Conservation (phyloP, 768 basidiomycete genomes). For the Tylopilus vinaceipallidus region DNA sequence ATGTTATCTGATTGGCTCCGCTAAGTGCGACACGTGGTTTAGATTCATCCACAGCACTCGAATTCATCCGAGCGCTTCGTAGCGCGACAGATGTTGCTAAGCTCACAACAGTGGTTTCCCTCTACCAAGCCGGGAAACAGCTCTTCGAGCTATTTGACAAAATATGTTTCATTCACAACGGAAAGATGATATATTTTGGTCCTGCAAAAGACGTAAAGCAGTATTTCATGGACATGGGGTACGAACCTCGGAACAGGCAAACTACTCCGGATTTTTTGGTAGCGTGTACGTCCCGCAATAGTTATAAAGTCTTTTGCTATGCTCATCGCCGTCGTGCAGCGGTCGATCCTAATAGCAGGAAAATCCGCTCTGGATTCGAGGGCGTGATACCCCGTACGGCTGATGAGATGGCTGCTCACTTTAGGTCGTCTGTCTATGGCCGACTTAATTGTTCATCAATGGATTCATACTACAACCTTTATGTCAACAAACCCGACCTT, state of each 20-base stretch:
- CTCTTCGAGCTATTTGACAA: constrained; percentile 65
- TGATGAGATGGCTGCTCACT: constrained; percentile 53
- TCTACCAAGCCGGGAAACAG: constrained; percentile 81
- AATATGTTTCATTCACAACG: constrained; percentile 7
- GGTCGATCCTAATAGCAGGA: constrained; percentile 61
- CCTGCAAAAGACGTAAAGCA: not conserved
- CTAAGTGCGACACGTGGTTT: constrained; percentile 63
- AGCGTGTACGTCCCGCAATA: constrained; percentile 36
- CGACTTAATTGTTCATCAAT: constrained; percentile 45
- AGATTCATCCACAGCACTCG: constrained; percentile 69
- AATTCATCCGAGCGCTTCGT: constrained; percentile 67
- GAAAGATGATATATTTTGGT: constrained; percentile 10
- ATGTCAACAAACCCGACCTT: constrained; percentile 45
- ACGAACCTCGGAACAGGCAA: constrained; percentile 51
- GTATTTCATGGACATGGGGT: constrained; percentile 29
- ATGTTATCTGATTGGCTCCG: not conserved
- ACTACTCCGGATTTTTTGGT: constrained; percentile 62
- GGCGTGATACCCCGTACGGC: constrained; percentile 49
- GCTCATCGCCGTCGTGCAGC: constrained; percentile 23
- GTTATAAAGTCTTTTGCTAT: not conserved
- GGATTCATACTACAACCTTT: constrained; percentile 41
- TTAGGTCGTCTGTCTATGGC: constrained; percentile 40
- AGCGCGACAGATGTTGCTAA: constrained; percentile 55
- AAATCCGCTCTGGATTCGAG: constrained; percentile 40
- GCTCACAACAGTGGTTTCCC: constrained; percentile 66